These are phyloP conservation scores for Monosporascus ibericus DNA, from an alignment of 2,329 filamentous ascomycete species.

Conservation along the genomic window DNA sequence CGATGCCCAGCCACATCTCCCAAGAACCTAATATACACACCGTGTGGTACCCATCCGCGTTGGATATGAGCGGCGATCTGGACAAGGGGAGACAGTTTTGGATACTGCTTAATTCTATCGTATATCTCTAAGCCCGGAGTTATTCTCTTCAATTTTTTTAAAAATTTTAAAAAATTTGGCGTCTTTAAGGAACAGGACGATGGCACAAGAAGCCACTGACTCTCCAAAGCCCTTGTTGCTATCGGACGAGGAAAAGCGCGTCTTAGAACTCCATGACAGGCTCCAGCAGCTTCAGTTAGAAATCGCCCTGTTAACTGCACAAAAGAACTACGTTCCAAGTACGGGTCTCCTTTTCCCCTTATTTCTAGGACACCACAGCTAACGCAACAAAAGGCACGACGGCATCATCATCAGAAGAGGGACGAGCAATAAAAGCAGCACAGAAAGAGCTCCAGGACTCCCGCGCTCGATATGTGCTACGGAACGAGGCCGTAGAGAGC, in stretches of 20 bases:
- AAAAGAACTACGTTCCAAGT: conserved; percentile 33
- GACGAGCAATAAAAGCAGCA: conserved; percentile 39
- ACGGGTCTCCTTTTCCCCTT: conserved; percentile 1
- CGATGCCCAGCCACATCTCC: neutral
- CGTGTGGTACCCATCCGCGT: too few species aligned
- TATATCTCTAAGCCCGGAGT: too few species aligned
- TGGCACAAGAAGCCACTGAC: conserved; percentile 24
- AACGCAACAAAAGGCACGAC: conserved; percentile 24
- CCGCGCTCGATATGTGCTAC: conserved; percentile 62
- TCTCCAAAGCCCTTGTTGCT: conserved; percentile 33
- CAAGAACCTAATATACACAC: neutral
- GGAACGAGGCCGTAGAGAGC: conserved; percentile 61
- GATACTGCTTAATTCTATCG: too few species aligned
- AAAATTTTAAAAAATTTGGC: too few species aligned
- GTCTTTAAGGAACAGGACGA: conserved; percentile 1
- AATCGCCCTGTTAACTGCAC: conserved; percentile 57
- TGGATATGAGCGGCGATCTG: too few species aligned
- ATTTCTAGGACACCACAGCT: neutral
- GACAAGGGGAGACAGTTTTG: too few species aligned
- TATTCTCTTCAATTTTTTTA: too few species aligned
- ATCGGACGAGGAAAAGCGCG: conserved; percentile 58
- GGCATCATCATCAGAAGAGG: conserved; percentile 27
- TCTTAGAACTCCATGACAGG: conserved; percentile 65
- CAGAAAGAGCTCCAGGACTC: conserved; percentile 65
- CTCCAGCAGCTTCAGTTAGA: conserved; percentile 68